Conservation (phyloP, 2,329 filamentous ascomycete species). For the Phoma sp. region DNA sequence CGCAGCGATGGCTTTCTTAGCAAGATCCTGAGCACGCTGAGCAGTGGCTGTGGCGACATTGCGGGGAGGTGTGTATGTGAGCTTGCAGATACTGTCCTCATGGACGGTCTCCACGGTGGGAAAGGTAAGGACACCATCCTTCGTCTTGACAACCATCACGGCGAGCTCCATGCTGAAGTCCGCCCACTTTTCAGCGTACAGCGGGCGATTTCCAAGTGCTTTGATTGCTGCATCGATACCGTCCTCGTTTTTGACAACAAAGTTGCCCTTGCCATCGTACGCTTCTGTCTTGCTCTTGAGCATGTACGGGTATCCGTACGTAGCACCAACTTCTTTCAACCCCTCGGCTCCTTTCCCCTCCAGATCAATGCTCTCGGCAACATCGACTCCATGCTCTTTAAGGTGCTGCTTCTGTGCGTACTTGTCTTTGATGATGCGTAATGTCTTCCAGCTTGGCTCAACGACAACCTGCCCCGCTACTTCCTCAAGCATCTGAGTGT, state of each 20-base stretch:
- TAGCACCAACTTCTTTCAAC: conserved; percentile 66
- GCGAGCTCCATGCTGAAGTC: conserved; percentile 86
- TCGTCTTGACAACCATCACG: conserved; percentile 92
- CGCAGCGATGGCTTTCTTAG: conserved; percentile 76
- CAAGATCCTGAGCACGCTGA: conserved; percentile 74
- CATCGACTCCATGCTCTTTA: conserved; percentile 69
- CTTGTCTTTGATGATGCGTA: conserved; percentile 93
- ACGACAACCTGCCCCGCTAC: conserved; percentile 71
- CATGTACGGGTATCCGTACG: conserved; percentile 86
- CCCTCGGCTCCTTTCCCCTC: conserved; percentile 65
- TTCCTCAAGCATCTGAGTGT: conserved; percentile 88
- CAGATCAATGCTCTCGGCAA: conserved; percentile 73
- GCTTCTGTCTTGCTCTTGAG: conserved; percentile 88
- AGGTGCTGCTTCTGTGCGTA: conserved; percentile 87
- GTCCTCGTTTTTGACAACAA: conserved; percentile 63
- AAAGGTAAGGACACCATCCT: conserved; percentile 76
- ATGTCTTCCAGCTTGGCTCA: conserved; percentile 82
- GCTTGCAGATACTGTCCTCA: conserved; percentile 93
- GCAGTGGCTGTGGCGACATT: conserved; percentile 67
- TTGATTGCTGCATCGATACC: conserved; percentile 72
- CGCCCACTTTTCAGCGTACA: conserved; percentile 91
- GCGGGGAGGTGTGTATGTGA: conserved; percentile 85
- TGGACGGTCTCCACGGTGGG: conserved; percentile 94
- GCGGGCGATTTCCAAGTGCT: conserved; percentile 68
- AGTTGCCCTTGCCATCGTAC: conserved; percentile 88